A percentile compares a stretch with the other conserved stretches of the same genome.
phyloP scores from a whole-genome alignment of 202 grass and related monocot genomes.

The Setaria italica region DNA sequence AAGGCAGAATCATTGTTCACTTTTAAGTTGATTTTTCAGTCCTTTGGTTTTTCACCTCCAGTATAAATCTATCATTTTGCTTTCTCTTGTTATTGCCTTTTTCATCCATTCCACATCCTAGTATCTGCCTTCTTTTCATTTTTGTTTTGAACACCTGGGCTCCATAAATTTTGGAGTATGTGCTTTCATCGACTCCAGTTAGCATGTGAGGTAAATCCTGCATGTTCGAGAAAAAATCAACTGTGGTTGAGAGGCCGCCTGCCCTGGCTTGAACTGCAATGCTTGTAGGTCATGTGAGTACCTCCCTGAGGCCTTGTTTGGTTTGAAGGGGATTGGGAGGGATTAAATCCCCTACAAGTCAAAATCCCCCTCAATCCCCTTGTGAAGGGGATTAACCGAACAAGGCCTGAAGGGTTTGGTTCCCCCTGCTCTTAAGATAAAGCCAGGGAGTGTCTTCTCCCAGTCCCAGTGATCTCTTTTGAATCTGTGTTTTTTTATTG shows the following conservation, averaged over 20 bases:
- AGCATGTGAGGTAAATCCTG: too few relatives aligned
- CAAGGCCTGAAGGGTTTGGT: not conserved
- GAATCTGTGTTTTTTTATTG: not conserved
- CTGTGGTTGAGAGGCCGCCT: too few relatives aligned
- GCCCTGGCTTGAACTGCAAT: too few relatives aligned
- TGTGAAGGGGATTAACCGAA: too few relatives aligned
- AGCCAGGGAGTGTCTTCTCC: not conserved
- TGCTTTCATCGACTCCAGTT: too few relatives aligned
- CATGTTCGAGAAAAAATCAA: too few relatives aligned
- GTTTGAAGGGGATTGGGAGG: too few relatives aligned
- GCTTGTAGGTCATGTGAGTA: not conserved
- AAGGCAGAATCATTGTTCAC: constrained; percentile 19
- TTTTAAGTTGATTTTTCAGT: not conserved
- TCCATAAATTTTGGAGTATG: too few relatives aligned
- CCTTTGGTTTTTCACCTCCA: not conserved
- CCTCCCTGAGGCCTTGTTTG: not conserved
- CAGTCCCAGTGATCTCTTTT: not conserved
- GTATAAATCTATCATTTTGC: not conserved
- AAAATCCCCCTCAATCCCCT: too few relatives aligned
- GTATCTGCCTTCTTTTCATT: not conserved
- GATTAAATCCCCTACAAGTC: too few relatives aligned
- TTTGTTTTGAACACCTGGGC: too few relatives aligned
- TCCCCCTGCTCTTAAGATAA: too few relatives aligned
- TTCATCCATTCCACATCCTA: constrained; percentile 20
- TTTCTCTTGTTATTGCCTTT: constrained; percentile 1